Evolutionary conservation across 257 asterid species (phyloP), one percentile per base, ranked within the genome.

Genomic region (Solanum ossicruentum): DNA sequence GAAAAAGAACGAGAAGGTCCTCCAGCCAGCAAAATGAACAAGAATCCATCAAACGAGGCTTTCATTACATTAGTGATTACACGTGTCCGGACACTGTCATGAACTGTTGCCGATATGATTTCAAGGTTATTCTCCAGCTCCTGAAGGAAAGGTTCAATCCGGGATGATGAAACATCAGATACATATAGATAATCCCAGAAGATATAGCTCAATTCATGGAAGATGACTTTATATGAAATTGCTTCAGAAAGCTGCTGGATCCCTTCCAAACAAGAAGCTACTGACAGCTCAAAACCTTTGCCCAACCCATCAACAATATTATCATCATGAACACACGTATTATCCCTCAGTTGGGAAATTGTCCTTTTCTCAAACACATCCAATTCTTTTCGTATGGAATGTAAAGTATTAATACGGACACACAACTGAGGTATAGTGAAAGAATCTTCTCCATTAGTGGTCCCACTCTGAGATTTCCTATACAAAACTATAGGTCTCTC

Each of bases 131-230:
- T 90, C 91, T 96, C 99, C 89, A 96, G 93, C 91, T 89, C 95
- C 87, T 92, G 90, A 28, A 96, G 97, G 87, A 94, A 94, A 26
- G 94, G 98, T 81, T 96, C 99, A n/a, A 94, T 94, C 84, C 99
- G 91, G 45, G 93, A 91, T 12, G 93, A 90, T 52, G 97, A 91
- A 88, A 88, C 88, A 10, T 93, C 94, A 12, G 95, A 97, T 20
- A 87, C 85, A 69, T 94, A 96, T 0, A 96, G 91, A 89, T 92
- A 89, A 83, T 96, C 92, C 88, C 90, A 80, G 5, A 92, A 87
- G 73, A 92, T 93, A 79, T 88, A 93, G 67, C 91, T 90, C 54
- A 96, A 90, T 85, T 94, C 95, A 54, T 87, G 92, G 87, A 94
- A 96, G 47, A 96, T 92, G 43, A 93, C 88, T 87, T 88, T 94